Base-by-base conservation (phyloP, 2,329 filamentous ascomycete genomes). In the Biscogniauxia marginata region DNA sequence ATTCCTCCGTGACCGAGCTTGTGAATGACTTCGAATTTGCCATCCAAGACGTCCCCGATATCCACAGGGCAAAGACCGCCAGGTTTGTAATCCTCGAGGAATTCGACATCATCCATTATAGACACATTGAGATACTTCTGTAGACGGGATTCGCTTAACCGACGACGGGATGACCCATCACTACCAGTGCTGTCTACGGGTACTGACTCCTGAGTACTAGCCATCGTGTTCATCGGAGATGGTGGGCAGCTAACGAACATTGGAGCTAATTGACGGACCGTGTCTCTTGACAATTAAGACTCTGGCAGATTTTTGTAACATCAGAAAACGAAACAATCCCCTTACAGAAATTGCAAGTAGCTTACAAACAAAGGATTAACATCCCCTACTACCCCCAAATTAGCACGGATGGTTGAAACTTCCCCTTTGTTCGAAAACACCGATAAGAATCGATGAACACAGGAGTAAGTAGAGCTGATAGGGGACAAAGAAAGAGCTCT, bases 1-100 rank as follows among this genome's bases (percentile, higher is more conserved):
- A 25, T 23, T 13, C 48, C 48, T 7, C 47, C 52, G 5, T 51
- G 25, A 5, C 55, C 55, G 11, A 54, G 52, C 49, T 50, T 53
- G n/a, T 56, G 46, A 3, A 46, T n/a, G 11, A 50, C n/a, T 34
- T 56, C 11, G 20, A 46, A 56, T 7, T 30, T 46, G 2, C 50
- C 20, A 7, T 30, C 23, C 0, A 49, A 16, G 13, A 19, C 19
- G 3, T 18, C 24, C 21, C 50, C 45, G 44, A 46, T 34, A 34
- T 34, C 30, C 16, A 34, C 9, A 11, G 30, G 30, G 30, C 30
- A 34, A 34, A 34, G 30, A 7, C 30, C 30, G 5, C 30, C 30
- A 11, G 30, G 30, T 34, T 34, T 34, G 30, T 34, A 34, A 11
- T 34, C 30, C 30, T 34, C 30, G 30, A 34, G 30, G 11, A 13